These are phyloP conservation scores for Blastocystis sp. DNA, from an alignment of 352 stramenopile species.

Conservation along the genomic window DNA sequence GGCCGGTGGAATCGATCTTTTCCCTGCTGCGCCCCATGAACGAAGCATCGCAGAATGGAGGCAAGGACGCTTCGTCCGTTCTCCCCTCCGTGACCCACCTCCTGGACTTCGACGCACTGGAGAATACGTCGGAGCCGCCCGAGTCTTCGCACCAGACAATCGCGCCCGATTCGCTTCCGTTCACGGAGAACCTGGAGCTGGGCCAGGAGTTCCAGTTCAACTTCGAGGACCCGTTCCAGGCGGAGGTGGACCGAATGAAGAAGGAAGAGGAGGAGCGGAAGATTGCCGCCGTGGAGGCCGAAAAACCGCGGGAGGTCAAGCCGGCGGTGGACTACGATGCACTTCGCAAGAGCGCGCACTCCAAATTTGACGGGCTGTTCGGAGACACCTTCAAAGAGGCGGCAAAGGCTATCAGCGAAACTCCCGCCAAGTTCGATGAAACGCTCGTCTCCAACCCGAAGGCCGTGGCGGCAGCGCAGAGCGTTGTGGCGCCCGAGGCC, in stretches of 20 bases:
- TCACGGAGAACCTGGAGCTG: slow-evolving; percentile 2
- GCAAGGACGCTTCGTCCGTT: not conserved
- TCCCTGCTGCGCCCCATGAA: slow-evolving; percentile 59
- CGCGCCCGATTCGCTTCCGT: not conserved
- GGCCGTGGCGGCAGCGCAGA: not conserved
- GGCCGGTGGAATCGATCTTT: slow-evolving; percentile 46
- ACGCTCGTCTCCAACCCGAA: not conserved
- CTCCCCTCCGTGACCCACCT: not conserved
- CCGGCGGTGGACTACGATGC: not conserved
- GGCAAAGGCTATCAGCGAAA: not conserved
- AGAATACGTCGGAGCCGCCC: not conserved
- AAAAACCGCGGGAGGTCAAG: not conserved
- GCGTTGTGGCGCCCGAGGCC: not conserved
- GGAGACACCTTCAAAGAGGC: slow-evolving; percentile 7
- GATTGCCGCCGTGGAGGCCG: too few relatives aligned
- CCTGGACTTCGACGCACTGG: slow-evolving; percentile 7
- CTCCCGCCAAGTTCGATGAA: slow-evolving; percentile 12
- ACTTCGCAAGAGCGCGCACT: slow-evolving; percentile 17
- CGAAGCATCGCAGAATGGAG: not conserved
- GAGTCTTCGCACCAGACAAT: not conserved
- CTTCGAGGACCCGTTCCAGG: slow-evolving; percentile 26
- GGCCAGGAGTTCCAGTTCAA: not conserved
- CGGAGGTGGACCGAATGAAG: slow-evolving; percentile 12
- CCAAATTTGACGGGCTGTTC: slow-evolving; percentile 9
- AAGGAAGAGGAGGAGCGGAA: slow-evolving; percentile 24